phyloP scores from a whole-genome alignment of 139 green algal genomes.

The Gonium pectorale region DNA sequence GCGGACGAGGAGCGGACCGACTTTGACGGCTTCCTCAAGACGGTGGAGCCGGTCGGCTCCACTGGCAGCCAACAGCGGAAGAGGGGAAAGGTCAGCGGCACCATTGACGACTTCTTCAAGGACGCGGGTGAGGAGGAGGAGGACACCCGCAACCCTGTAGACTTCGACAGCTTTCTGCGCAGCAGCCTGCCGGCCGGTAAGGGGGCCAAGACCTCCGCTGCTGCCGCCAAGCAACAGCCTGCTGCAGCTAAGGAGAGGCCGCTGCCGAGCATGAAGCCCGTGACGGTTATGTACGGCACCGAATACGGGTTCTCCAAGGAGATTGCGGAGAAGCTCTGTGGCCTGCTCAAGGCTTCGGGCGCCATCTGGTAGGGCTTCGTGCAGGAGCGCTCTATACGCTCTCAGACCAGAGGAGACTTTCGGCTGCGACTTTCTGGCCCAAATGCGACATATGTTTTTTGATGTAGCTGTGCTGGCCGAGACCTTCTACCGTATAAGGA shows the following conservation, averaged over 20 bases:
- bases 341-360: slow-evolving; percentile 49
- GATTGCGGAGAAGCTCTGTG: slow-evolving; percentile 82
- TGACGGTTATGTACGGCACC: slow-evolving; percentile 87
- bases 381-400: too few relatives aligned
- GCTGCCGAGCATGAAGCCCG: slow-evolving; percentile 48
- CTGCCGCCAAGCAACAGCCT: background rate
- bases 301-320: slow-evolving; percentile 92
- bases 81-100: background rate
- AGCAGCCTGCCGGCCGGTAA: background rate
- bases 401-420: too few relatives aligned
- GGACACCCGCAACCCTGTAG: slow-evolving; percentile 47
- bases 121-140: slow-evolving; percentile 31
- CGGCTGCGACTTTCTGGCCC: too few relatives aligned
- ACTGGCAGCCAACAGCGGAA: slow-evolving; percentile 37
- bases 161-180: slow-evolving; percentile 55
- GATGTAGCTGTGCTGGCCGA: too few relatives aligned
- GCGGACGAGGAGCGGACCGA: slow-evolving; percentile 34
- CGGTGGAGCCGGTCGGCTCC: slow-evolving; percentile 2
- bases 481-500: too few relatives aligned
- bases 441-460: too few relatives aligned
- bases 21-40: slow-evolving; percentile 58
- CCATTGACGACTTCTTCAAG: slow-evolving; percentile 40
- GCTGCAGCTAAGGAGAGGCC: background rate
- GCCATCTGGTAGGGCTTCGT: slow-evolving; percentile 58
- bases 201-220: background rate